These are phyloP conservation scores for Hericium erinaceus DNA, from an alignment of 768 basidiomycete species.

Conservation along the genomic window DNA sequence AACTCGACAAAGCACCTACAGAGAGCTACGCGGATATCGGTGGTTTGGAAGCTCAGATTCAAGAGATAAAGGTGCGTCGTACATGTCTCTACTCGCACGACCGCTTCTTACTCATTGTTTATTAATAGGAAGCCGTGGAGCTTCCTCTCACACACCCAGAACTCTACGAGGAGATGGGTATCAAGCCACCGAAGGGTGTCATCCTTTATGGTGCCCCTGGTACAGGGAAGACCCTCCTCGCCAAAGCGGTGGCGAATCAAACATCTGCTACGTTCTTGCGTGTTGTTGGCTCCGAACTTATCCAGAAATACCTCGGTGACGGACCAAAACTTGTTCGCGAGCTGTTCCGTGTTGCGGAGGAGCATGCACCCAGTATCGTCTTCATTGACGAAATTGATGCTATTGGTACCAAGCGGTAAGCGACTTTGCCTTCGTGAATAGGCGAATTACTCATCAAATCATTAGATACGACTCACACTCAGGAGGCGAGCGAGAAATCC, in stretches of 20 bases:
- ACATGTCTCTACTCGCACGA: not conserved
- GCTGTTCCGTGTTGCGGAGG: constrained; percentile 93
- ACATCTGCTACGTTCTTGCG: constrained; percentile 97
- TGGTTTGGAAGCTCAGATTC: constrained; percentile 93
- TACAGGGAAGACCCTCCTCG: constrained; percentile 95
- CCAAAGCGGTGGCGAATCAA: constrained; percentile 96
- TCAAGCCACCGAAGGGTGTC: constrained; percentile 98
- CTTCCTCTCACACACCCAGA: constrained; percentile 96
- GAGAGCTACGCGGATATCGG: constrained; percentile 99
- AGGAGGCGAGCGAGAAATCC: constrained; percentile 97
- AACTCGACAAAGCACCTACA: constrained; percentile 96
- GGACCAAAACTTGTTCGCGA: constrained; percentile 97
- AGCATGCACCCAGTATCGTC: constrained; percentile 96
- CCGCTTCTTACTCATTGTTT: not conserved
- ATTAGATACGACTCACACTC: constrained; percentile 94
- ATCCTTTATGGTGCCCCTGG: constrained; percentile 98
- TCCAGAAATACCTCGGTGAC: constrained; percentile 99
- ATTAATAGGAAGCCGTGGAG: constrained; percentile 88
- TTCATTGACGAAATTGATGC: constrained; percentile 71
- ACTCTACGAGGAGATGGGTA: constrained; percentile 99
- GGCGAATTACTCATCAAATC: not conserved
- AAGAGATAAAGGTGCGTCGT: constrained; percentile 85
- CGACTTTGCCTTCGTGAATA: constrained; percentile 2
- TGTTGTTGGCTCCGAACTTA: constrained; percentile 94
- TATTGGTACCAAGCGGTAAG: constrained; percentile 91